Percentiles rank a stretch among this genome's conserved stretches.
Evolutionary conservation across 345 rosid species (phyloP).

Genomic region (Citrus hindsii): DNA sequence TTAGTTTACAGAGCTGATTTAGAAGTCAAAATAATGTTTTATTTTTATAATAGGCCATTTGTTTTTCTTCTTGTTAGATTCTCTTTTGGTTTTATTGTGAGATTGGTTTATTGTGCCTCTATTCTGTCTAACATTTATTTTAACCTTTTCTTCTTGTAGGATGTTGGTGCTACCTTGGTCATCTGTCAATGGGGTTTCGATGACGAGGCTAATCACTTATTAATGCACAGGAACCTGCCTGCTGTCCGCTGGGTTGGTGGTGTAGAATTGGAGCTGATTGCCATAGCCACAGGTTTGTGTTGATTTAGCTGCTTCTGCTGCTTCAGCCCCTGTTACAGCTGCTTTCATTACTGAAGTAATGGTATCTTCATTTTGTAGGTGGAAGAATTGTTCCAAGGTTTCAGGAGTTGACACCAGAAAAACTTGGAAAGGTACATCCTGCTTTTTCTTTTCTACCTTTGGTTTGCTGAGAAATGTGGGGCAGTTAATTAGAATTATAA

Average conservation of each 20-base stretch:
- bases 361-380: conserved; percentile 39
- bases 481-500: neutral
- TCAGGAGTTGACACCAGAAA: conserved; percentile 93
- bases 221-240: conserved; percentile 94
- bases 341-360: conserved; percentile 12
- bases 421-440: conserved; percentile 74
- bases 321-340: neutral
- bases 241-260: conserved; percentile 99
- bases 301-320: conserved; percentile 5
- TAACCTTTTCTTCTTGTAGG: conserved; percentile 40
- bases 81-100: neutral
- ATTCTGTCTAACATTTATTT: neutral
- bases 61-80: neutral
- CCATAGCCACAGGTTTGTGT: conserved; percentile 86
- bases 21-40: neutral
- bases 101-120: neutral
- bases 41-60: neutral
- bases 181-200: conserved; percentile 99
- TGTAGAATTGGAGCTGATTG: conserved; percentile 95
- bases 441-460: neutral
- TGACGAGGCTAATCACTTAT: conserved; percentile 95
- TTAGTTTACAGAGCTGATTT: neutral
- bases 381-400: conserved; percentile 98
- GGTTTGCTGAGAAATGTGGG: neutral
- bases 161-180: conserved; percentile 93